These are phyloP conservation scores for Ophiocordyceps camponoti-saundersi DNA, from an alignment of 2,329 filamentous ascomycete species.

Conservation along the genomic window DNA sequence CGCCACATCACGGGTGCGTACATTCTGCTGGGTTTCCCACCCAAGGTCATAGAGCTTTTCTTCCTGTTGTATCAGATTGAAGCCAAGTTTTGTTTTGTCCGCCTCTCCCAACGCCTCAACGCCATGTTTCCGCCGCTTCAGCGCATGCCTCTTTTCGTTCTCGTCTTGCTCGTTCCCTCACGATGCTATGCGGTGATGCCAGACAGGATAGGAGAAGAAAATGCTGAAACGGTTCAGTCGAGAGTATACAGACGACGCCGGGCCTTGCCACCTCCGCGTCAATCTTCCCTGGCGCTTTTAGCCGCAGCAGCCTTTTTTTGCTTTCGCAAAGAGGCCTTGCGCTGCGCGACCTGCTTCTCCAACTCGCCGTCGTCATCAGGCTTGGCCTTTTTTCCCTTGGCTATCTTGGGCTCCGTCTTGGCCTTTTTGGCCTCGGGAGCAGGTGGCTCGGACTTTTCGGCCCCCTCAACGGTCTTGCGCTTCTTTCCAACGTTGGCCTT, in stretches of 20 bases:
- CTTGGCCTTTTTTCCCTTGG: slow-evolving; percentile 4
- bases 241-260: background rate
- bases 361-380: slow-evolving; percentile 31
- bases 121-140: slow-evolving; percentile 16
- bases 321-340: slow-evolving; percentile 39
- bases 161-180: background rate
- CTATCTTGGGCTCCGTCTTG: slow-evolving; percentile 12
- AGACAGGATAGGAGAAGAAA: background rate
- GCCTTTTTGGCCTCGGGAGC: slow-evolving; percentile 17
- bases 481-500: slow-evolving; percentile 50
- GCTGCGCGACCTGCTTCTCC: slow-evolving; percentile 41
- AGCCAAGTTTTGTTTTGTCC: background rate
- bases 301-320: slow-evolving; percentile 41
- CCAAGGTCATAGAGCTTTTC: no score
- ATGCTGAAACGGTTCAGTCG: background rate
- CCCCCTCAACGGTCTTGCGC: slow-evolving; percentile 31
- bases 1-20: no score
- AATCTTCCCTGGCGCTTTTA: slow-evolving; percentile 31
- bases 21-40: no score
- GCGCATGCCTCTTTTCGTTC: background rate
- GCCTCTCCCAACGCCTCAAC: slow-evolving; percentile 7
- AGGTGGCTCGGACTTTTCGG: slow-evolving; percentile 27
- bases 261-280: background rate
- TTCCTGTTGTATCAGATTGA: no score
- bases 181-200: background rate